Evolutionary conservation across 2,329 filamentous ascomycete species (phyloP).

Genomic region (Colletotrichum somersetense): DNA sequence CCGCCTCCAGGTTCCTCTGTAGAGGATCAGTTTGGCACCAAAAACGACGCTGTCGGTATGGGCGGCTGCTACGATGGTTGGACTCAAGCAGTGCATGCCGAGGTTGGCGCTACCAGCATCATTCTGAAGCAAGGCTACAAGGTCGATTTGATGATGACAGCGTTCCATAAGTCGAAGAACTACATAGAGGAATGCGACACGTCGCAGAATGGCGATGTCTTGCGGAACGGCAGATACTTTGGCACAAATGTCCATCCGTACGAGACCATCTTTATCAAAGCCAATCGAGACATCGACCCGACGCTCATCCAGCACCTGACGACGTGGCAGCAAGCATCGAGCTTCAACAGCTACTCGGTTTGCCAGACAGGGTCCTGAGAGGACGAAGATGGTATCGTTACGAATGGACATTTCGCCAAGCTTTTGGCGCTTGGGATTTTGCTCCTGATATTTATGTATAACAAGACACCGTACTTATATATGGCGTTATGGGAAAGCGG

Average conservation of each 20-base stretch:
- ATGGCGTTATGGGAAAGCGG: neutral
- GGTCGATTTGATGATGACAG: conserved; percentile 51
- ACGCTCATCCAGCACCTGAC: conserved; percentile 48
- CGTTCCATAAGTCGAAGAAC: conserved; percentile 45
- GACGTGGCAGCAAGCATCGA: conserved; percentile 47
- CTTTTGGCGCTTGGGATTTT: neutral
- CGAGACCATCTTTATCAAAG: conserved; percentile 54
- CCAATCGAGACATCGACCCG: conserved; percentile 49
- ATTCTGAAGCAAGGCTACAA: conserved; percentile 50
- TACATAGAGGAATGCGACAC: conserved; percentile 39
- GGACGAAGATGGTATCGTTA: neutral
- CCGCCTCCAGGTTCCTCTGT: conserved; percentile 42
- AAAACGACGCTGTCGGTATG: conserved; percentile 47
- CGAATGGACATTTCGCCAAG: too few species aligned
- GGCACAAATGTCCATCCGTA: conserved; percentile 53
- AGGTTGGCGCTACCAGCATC: conserved; percentile 49
- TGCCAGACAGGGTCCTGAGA: conserved; percentile 34
- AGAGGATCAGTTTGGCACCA: conserved; percentile 45
- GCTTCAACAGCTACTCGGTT: conserved; percentile 46
- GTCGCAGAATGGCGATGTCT: conserved; percentile 45
- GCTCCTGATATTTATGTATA: neutral
- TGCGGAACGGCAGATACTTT: conserved; percentile 49
- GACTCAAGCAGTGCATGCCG: conserved; percentile 48
- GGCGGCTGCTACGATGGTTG: conserved; percentile 48
- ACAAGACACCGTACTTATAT: neutral